phyloP scores from a whole-genome alignment of 768 basidiomycete species.

The Hygrophorus pudorinus region DNA sequence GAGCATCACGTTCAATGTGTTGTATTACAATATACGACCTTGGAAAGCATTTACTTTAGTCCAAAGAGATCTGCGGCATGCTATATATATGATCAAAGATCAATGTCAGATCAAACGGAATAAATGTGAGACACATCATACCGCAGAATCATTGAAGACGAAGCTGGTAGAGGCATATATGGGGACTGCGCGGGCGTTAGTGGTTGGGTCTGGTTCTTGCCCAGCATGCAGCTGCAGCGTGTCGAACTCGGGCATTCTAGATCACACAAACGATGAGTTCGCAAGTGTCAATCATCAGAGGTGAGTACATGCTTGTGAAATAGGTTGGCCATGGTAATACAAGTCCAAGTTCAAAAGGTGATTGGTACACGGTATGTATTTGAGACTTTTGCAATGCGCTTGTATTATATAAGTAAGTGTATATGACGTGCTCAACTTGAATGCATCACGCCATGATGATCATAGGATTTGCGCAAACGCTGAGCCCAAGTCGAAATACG shows the following conservation, averaged over 20 bases:
- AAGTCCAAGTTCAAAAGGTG: too few relatives aligned
- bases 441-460: conserved; percentile 9
- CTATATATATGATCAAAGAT: conserved; percentile 20
- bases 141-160: conserved; percentile 62
- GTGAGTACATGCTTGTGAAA: conserved; percentile 11
- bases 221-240: conserved; percentile 77
- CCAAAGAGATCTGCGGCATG: conserved; percentile 69
- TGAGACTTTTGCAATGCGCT: neutral
- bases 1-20: neutral
- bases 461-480: too few relatives aligned
- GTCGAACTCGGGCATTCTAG: conserved; percentile 61
- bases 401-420: neutral
- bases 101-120: neutral
- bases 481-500: too few relatives aligned
- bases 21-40: too few relatives aligned
- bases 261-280: neutral
- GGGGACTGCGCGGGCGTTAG: conserved; percentile 67
- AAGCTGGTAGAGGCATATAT: conserved; percentile 70
- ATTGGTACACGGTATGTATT: neutral
- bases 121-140: conserved; percentile 18
- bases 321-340: conserved; percentile 6
- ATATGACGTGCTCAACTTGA: neutral
- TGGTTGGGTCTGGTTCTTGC: conserved; percentile 49
- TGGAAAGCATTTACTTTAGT: conserved; percentile 30
- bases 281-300: neutral